Evolutionary conservation across 1,284 basidiomycete species (phyloP), one percentile per base, ranked within the genome.

Genomic region (Boletus albobrunnescens): DNA sequence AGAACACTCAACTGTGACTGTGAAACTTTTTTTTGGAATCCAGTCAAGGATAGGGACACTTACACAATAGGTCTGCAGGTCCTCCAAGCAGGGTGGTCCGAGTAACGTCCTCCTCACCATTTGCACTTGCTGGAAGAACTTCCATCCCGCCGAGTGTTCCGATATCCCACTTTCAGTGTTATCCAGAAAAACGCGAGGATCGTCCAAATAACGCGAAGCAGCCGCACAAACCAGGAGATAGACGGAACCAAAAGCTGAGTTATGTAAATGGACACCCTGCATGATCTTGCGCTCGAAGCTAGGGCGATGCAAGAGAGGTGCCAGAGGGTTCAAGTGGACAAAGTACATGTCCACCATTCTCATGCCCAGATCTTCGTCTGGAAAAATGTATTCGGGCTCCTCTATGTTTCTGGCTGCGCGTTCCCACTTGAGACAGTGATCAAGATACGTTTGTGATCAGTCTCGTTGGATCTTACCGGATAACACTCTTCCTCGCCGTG

Each of bases 251-350:
- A 92, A 91, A 12, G 77, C 70, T 7, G 72, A 47, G 58, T 90
- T 80, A 10, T 64, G 72, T 12, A 71, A 64, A 62, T 91, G 82
- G 17, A 83, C 61, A 3, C 77, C 75, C 8, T 79, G 74, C n/a
- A 65, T 64, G 36, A 88, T 67, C 36, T 76, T 71, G n/a, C 69
- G 67, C 50, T 87, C 78, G 55, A 94, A 92, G 20, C 81, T 82
- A 2, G 81, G 81, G 0, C 81, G 79, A 61, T 94, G 91, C 3
- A 95, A 69, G n/a, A 94, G 70, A 4, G 90, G 88, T 24, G 79
- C 67, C 54, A 81, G 75, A 3, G 67, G 57, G 60, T 92, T 89
- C 54, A 79, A 64, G 39, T 79, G 61, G 1, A 57, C 54, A 59
- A 94, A 94, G 61, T 84, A 94, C 8, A 80, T 69, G 20, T 84